Percentiles rank a stretch among this genome's conserved stretches.
phyloP scores from a whole-genome alignment of 2,329 filamentous ascomycete species.

The Fusarium nisikadoi region DNA sequence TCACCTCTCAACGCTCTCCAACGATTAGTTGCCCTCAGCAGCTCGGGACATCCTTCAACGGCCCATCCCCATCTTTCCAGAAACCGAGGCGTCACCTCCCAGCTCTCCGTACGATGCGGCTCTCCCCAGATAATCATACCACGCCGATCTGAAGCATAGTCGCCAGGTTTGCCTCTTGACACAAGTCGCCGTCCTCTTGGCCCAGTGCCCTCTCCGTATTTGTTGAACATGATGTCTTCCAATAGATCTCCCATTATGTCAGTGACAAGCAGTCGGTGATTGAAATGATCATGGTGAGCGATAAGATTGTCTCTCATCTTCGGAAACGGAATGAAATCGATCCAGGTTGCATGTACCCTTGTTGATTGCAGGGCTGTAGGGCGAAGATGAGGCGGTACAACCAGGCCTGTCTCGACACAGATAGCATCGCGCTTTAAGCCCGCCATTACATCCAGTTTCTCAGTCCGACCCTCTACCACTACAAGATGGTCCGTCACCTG shows the following conservation, averaged over 20 bases:
- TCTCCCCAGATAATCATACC: constrained; percentile 12
- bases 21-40: constrained; percentile 6
- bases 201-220: constrained; percentile 7
- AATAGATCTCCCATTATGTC: constrained; percentile 4
- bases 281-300: background rate
- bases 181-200: background rate
- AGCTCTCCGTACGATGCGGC: background rate
- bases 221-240: constrained; percentile 10
- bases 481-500: background rate
- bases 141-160: background rate
- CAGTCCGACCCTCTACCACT: background rate
- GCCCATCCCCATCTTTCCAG: constrained; percentile 13
- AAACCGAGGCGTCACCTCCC: constrained; percentile 11
- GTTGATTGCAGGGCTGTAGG: background rate
- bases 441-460: constrained; percentile 8
- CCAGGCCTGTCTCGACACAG: background rate
- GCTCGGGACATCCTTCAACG: constrained; percentile 1
- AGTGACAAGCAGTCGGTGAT: background rate
- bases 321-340: background rate
- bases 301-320: constrained; percentile 12
- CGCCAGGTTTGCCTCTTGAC: background rate
- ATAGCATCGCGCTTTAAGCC: constrained; percentile 7
- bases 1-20: constrained; percentile 9
- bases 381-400: background rate
- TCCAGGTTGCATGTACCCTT: background rate